A percentile compares a stretch with the other conserved stretches of the same genome.
Evolutionary conservation across 805 yeast genomes (phyloP).

Genomic region (Monosporozyma aquatica): DNA sequence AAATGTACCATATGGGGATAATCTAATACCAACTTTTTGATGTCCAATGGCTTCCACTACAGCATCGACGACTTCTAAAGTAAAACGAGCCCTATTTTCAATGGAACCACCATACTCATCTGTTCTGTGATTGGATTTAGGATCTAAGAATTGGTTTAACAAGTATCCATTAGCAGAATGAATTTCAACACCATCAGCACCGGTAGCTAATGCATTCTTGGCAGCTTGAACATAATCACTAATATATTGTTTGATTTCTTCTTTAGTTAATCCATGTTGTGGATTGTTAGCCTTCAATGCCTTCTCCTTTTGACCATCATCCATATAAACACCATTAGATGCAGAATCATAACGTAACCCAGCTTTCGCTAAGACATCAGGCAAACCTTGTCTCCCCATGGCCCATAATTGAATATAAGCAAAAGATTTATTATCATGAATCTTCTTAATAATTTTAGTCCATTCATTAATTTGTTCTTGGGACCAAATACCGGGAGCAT

Average conservation of each 20-base stretch:
- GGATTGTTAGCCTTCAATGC: conserved; percentile 30
- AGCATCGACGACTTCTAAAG: conserved; percentile 44
- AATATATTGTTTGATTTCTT: conserved; percentile 34
- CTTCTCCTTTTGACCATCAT: conserved; percentile 28
- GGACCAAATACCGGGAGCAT: conserved; percentile 44
- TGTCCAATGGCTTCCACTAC: conserved; percentile 44
- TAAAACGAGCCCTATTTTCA: conserved; percentile 40
- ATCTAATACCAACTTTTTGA: conserved; percentile 39
- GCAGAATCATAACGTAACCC: conserved; percentile 35
- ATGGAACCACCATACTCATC: conserved; percentile 50
- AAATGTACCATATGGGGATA: conserved; percentile 37
- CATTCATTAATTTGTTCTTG: conserved; percentile 42
- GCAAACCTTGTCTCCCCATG: conserved; percentile 36
- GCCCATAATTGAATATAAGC: conserved; percentile 46
- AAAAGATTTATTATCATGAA: conserved; percentile 43
- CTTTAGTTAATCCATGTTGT: conserved; percentile 26
- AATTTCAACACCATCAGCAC: conserved; percentile 55
- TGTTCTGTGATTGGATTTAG: conserved; percentile 36
- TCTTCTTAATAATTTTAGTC: conserved; percentile 39
- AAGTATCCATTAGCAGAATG: conserved; percentile 64
- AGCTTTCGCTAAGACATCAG: conserved; percentile 29
- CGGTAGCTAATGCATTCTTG: conserved; percentile 29
- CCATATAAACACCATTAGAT: conserved; percentile 30
- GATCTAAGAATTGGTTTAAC: conserved; percentile 46
- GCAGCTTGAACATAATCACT: conserved; percentile 40